Evolutionary conservation across 2,329 filamentous ascomycete species (phyloP), one percentile per base, ranked within the genome.

Genomic region (Fonsecaea nubica): DNA sequence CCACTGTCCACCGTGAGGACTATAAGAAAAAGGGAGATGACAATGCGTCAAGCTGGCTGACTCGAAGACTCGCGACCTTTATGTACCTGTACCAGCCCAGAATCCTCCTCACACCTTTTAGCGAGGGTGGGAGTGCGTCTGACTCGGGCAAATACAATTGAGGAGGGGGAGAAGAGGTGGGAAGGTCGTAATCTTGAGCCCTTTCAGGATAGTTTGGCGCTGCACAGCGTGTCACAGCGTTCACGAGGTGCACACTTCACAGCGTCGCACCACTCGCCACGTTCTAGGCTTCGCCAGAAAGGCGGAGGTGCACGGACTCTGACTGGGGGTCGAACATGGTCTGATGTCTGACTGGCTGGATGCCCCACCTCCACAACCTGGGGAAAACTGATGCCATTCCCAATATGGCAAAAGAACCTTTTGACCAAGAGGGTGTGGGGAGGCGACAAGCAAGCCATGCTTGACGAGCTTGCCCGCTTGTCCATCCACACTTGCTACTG

Each of bases 141-240:
- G 8, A 18, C 18, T 50, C 9, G 4, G 3, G 25, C 10, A 50
- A 12, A 25, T 25, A 3, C 15, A 18, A 45, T 45, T 21, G 21
- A 8, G 10, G 15, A 13, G 4, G 36, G 36, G 36, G 36, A 13
- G 25, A 32, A 32, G 30, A 32, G 6, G 30, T 32, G 30, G 21
- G 45, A 25, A 50, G 18, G 45, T 50, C 45, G 45, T 50, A 50
- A 30, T 12, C 45, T 30, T 50, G 45, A 30, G 45, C 45, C 18
- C 30, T 50, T 50, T 21, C 45, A 30, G 45, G 8, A 50, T 50
- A 50, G 45, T 50, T 32, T 32, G 30, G 30, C 30, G 30, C 30
- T 32, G 30, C 30, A 32, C 30, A 32, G 30, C 30, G 30, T 32
- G 30, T 6, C 30, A 32, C 30, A 32, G 30, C 30, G 30, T 32